Percentiles rank a stretch among this genome's conserved stretches.
These are phyloP conservation scores for Lepidopterella palustris DNA, from an alignment of 495 filamentous ascomycete genomes.

Conservation along the genomic window DNA sequence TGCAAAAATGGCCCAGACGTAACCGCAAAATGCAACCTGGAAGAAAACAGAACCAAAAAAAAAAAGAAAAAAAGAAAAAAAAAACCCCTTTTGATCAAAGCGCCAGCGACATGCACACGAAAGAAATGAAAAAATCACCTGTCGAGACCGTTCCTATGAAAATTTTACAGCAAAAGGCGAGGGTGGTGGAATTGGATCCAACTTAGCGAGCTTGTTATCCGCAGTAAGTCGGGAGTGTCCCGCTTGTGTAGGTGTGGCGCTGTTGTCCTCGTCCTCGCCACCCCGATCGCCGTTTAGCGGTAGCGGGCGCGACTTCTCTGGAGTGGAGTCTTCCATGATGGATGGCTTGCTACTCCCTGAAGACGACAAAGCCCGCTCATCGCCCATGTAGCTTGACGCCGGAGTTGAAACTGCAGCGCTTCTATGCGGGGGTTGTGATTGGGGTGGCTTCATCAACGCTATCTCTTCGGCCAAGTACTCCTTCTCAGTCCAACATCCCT, in stretches of 20 bases:
- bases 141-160: not conserved
- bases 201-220: not conserved
- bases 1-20: not conserved
- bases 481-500: slow-evolving; percentile 88
- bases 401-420: not conserved
- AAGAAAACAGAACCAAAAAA: not conserved
- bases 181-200: not conserved
- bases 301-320: slow-evolving; percentile 6
- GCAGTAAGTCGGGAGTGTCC: slow-evolving; percentile 10
- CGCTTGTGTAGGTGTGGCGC: slow-evolving; percentile 27
- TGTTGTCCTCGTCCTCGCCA: slow-evolving; percentile 25
- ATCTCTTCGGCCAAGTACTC: slow-evolving; percentile 64
- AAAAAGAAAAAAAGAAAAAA: not conserved
- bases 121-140: not conserved
- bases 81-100: not conserved
- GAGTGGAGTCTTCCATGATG: slow-evolving; percentile 15
- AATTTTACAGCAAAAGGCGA: not conserved
- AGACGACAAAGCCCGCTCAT: slow-evolving; percentile 24
- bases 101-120: not conserved
- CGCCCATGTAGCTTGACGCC: not conserved
- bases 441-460: not conserved
- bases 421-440: not conserved
- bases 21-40: not conserved
- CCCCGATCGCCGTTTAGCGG: slow-evolving; percentile 9
- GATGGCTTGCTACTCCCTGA: slow-evolving; percentile 24